These are phyloP conservation scores for Phytopythium litorale DNA, from an alignment of 352 stramenopile species.

Conservation along the genomic window DNA sequence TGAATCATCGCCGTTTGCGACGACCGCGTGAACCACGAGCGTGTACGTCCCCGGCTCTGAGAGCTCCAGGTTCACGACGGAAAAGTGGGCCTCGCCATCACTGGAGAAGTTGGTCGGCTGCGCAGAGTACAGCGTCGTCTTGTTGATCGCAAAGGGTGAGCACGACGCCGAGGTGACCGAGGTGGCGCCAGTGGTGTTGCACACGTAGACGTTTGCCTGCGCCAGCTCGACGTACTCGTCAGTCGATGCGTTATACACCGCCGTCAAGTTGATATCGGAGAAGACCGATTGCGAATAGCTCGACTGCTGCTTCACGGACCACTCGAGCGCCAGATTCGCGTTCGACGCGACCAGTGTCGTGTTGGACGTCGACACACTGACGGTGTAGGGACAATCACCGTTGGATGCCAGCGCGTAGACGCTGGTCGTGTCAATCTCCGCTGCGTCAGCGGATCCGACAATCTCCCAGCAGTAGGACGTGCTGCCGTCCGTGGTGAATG, in stretches of 20 bases:
- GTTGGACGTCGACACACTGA: conserved; percentile 28
- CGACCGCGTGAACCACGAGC: conserved; percentile 35
- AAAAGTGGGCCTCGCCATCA: conserved; percentile 18
- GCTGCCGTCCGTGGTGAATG: conserved; percentile 20
- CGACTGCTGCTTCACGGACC: conserved; percentile 23
- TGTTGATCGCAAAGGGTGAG: conserved; percentile 36
- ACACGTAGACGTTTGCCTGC: conserved; percentile 40
- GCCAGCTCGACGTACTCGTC: conserved; percentile 32
- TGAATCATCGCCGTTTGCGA: conserved; percentile 38
- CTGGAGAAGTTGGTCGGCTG: conserved; percentile 29
- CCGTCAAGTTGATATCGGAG: conserved; percentile 25
- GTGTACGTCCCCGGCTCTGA: conserved; percentile 38
- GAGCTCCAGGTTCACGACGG: conserved; percentile 25
- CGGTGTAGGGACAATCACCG: conserved; percentile 37
- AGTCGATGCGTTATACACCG: conserved; percentile 27
- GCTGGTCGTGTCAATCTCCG: conserved; percentile 19
- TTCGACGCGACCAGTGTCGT: conserved; percentile 14
- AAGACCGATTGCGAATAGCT: conserved; percentile 17
- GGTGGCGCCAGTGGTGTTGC: conserved; percentile 16
- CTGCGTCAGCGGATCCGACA: conserved; percentile 19
- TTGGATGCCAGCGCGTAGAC: conserved; percentile 29
- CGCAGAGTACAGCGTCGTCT: conserved; percentile 25
- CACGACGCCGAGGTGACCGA: conserved; percentile 13
- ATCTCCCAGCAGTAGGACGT: conserved; percentile 49
- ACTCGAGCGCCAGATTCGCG: conserved; percentile 18